These are phyloP conservation scores for Vigna radiata DNA, from an alignment of 306 rosid species.

Conservation along the genomic window DNA sequence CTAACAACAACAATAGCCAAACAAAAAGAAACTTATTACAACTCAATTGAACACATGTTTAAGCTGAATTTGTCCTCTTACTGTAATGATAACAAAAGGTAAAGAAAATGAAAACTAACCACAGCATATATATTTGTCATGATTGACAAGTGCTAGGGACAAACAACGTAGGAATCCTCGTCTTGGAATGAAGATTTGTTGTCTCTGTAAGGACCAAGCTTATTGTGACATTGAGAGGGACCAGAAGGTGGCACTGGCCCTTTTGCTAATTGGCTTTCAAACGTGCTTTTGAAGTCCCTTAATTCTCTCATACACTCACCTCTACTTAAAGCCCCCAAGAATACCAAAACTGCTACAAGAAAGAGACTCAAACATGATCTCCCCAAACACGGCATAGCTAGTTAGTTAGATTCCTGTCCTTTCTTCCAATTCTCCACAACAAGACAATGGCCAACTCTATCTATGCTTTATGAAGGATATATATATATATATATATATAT, in stretches of 20 bases:
- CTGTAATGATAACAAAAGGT: too few species aligned
- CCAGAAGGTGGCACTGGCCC: constrained; percentile 83
- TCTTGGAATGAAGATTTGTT: constrained; percentile 39
- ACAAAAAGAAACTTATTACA: too few species aligned
- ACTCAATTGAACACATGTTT: too few species aligned
- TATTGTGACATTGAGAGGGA: constrained; percentile 73
- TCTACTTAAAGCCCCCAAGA: constrained; percentile 46
- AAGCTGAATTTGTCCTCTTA: too few species aligned
- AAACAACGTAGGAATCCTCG: constrained; percentile 44
- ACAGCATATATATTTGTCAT: too few species aligned
- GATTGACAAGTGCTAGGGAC: constrained; percentile 48
- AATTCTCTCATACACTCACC: constrained; percentile 54
- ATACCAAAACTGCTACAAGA: constrained; percentile 22
- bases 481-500: neutral
- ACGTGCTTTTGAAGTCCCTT: constrained; percentile 50
- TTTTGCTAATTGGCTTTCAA: constrained; percentile 56
- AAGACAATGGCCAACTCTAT: neutral
- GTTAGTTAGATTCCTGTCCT: neutral
- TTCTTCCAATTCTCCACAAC: constrained; percentile 19
- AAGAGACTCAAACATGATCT: constrained; percentile 42
- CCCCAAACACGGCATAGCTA: constrained; percentile 42
- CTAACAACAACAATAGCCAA: too few species aligned
- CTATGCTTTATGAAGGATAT: constrained; percentile 27
- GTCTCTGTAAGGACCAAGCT: constrained; percentile 53
- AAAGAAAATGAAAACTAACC: too few species aligned